phyloP scores from a whole-genome alignment of 148 eudicot genomes.

The Nepenthes gracilis region DNA sequence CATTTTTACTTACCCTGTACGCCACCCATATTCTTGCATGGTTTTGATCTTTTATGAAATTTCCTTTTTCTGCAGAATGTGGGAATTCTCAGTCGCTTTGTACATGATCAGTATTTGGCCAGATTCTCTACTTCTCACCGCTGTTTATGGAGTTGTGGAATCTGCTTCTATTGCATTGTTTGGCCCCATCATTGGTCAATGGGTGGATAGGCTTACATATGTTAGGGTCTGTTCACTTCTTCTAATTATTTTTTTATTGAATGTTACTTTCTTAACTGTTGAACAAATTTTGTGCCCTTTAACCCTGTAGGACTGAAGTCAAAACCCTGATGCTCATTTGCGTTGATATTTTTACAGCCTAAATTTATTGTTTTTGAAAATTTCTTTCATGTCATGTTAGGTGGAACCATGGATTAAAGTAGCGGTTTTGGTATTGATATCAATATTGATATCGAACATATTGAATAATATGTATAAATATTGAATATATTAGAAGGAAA shows the following conservation, averaged over 20 bases:
- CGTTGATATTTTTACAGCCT: no score
- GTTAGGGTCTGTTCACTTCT: constrained; percentile 33
- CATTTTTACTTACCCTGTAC: no score
- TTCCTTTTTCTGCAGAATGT: constrained; percentile 45
- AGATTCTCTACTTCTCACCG: constrained; percentile 68
- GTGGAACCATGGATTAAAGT: no score
- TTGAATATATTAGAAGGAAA: no score
- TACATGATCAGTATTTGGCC: constrained; percentile 93
- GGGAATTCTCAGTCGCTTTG: constrained; percentile 91
- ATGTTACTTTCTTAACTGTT: not conserved
- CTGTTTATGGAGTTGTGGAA: constrained; percentile 81
- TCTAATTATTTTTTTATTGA: not conserved
- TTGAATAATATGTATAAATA: no score
- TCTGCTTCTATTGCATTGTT: constrained; percentile 56
- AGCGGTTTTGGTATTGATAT: no score
- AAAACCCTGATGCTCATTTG: no score
- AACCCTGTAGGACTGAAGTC: no score
- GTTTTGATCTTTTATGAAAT: not conserved
- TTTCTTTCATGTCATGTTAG: no score
- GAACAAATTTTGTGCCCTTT: not conserved
- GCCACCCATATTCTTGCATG: not conserved
- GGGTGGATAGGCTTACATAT: constrained; percentile 51
- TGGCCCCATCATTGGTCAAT: constrained; percentile 77
- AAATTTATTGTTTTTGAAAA: no score
- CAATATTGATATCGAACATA: no score